phyloP scores from a whole-genome alignment of 106 monocot genomes.

The Iris macrosiphon region DNA sequence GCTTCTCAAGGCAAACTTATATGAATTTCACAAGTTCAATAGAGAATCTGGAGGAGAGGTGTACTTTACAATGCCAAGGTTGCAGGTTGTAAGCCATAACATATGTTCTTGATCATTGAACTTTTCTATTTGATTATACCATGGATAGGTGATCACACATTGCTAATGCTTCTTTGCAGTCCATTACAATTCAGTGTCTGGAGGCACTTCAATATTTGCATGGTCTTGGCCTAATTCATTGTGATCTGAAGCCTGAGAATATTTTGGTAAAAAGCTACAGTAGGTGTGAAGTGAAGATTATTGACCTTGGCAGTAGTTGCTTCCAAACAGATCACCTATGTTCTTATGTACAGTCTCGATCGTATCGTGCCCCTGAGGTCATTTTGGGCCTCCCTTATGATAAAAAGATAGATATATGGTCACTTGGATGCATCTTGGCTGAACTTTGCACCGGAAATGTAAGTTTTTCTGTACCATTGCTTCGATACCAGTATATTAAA shows the following conservation, averaged over 20 bases:
- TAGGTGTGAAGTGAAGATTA: slow-evolving; percentile 96
- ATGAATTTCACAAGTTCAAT: slow-evolving; percentile 99
- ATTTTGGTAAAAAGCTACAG: slow-evolving; percentile 99
- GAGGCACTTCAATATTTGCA: slow-evolving; percentile 97
- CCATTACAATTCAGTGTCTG: slow-evolving; percentile 91
- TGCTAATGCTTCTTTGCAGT: slow-evolving; percentile 38
- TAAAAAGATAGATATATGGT: slow-evolving; percentile 99
- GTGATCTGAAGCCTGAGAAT: slow-evolving; percentile 98
- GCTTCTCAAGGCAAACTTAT: slow-evolving; percentile 97
- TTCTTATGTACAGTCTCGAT: slow-evolving; percentile 97
- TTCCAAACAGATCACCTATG: slow-evolving; percentile 99
- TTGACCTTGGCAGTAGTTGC: slow-evolving; percentile 98
- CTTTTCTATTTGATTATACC: background rate
- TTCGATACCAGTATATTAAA: too few species aligned
- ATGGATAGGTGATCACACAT: too few species aligned
- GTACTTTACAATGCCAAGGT: slow-evolving; percentile 98
- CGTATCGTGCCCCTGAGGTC: slow-evolving; percentile 98
- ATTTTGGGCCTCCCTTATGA: slow-evolving; percentile 91
- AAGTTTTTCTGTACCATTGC: too few species aligned
- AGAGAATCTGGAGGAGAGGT: slow-evolving; percentile 99
- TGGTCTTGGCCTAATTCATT: slow-evolving; percentile 93
- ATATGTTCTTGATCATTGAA: background rate
- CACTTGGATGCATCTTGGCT: slow-evolving; percentile 95
- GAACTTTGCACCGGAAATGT: slow-evolving; percentile 99
- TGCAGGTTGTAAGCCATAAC: slow-evolving; percentile 59